Conservation (phyloP, 2,329 filamentous ascomycete species). For the Thielaviopsis cerberus region DNA sequence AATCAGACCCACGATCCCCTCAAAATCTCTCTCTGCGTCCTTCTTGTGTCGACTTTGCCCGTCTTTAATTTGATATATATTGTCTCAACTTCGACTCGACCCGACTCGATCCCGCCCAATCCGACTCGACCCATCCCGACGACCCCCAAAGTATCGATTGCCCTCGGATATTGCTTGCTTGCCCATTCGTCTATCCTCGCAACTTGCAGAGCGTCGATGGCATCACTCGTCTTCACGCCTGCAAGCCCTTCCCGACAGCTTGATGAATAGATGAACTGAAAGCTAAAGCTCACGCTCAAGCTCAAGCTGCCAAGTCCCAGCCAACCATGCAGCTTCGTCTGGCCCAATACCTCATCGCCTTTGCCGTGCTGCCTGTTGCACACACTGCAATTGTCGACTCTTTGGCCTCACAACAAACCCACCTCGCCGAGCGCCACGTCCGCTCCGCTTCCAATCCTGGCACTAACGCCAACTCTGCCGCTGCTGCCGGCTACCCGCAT, state of each 20-base stretch:
- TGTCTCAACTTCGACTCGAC: not conserved
- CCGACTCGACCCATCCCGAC: not conserved
- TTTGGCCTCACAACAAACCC: slow-evolving; percentile 8
- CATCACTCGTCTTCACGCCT: slow-evolving; percentile 11
- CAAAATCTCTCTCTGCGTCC: no score
- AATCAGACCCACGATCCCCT: no score
- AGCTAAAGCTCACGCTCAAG: not conserved
- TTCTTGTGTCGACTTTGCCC: no score
- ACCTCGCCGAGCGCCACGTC: slow-evolving; percentile 2
- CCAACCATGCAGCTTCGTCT: slow-evolving; percentile 12
- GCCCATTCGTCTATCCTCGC: not conserved
- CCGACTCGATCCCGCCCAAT: not conserved
- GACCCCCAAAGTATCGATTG: not conserved
- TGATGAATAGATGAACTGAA: slow-evolving; percentile 11
- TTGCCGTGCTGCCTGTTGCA: slow-evolving; percentile 11
- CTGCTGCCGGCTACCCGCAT: slow-evolving; percentile 10
- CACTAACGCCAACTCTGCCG: slow-evolving; percentile 4
- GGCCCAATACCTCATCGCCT: slow-evolving; percentile 10
- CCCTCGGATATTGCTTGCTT: not conserved
- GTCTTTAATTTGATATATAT: no score
- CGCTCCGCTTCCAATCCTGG: not conserved
- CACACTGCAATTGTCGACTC: slow-evolving; percentile 11
- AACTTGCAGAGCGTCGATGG: slow-evolving; percentile 9
- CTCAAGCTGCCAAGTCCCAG: not conserved
- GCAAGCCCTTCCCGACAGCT: slow-evolving; percentile 3